These are phyloP conservation scores for Mycena rosella DNA, from an alignment of 768 basidiomycete species.

Conservation along the genomic window DNA sequence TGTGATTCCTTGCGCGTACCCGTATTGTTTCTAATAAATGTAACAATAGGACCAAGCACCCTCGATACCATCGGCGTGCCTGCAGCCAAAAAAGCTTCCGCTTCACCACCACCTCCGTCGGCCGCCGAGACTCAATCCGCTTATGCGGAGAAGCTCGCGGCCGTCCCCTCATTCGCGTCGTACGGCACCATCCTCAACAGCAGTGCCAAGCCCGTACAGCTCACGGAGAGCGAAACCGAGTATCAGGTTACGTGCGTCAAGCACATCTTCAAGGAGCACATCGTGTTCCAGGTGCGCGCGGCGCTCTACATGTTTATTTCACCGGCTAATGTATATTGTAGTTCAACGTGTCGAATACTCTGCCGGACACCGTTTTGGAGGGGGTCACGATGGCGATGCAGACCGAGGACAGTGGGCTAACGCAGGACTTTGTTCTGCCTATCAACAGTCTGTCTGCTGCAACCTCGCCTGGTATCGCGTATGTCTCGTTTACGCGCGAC, in stretches of 20 bases:
- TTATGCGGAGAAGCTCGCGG: conserved; percentile 87
- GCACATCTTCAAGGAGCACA: conserved; percentile 94
- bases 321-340: conserved; percentile 47
- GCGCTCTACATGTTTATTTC: not conserved
- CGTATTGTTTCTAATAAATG: conserved; percentile 7
- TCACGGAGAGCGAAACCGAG: conserved; percentile 98
- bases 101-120: conserved; percentile 80
- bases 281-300: conserved; percentile 92
- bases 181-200: conserved; percentile 94
- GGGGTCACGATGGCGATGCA: conserved; percentile 95
- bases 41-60: conserved; percentile 74
- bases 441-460: conserved; percentile 75
- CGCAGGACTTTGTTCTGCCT: conserved; percentile 96
- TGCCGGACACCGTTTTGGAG: conserved; percentile 95
- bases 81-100: conserved; percentile 65
- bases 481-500: conserved; percentile 93
- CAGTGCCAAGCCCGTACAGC: conserved; percentile 79
- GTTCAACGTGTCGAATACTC: conserved; percentile 98
- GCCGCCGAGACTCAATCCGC: conserved; percentile 91
- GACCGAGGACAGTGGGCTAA: conserved; percentile 77
- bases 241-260: conserved; percentile 98
- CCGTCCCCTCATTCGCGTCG: conserved; percentile 85
- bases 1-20: conserved; percentile 43
- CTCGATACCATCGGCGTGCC: conserved; percentile 88
- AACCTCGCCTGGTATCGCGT: conserved; percentile 86